A percentile compares a stretch with the other conserved stretches of the same genome.
phyloP scores from a whole-genome alignment of 1,284 basidiomycete genomes.

The Apiotrichum veenhuisii region DNA sequence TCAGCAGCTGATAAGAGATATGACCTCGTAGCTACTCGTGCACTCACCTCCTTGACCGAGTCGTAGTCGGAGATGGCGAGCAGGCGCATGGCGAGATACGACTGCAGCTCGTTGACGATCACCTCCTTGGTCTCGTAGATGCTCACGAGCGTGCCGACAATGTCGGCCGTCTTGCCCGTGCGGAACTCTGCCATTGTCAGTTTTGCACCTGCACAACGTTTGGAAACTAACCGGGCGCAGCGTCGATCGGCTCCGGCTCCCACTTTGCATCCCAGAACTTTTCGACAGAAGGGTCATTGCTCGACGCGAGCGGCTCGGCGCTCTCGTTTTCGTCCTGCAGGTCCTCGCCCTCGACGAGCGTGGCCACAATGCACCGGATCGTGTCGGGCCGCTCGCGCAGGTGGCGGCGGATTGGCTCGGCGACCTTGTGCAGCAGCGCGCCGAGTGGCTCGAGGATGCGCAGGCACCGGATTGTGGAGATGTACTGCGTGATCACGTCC shows the following conservation, averaged over 20 bases:
- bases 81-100: constrained; percentile 76
- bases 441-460: constrained; percentile 87
- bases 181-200: constrained; percentile 67
- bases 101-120: constrained; percentile 89
- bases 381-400: constrained; percentile 80
- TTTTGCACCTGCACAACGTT: too few species aligned
- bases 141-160: constrained; percentile 88
- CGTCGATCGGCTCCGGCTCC: constrained; percentile 91
- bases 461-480: constrained; percentile 88
- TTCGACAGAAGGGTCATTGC: constrained; percentile 70
- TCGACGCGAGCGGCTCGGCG: constrained; percentile 48
- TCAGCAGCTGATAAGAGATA: constrained; percentile 1
- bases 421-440: constrained; percentile 84
- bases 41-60: constrained; percentile 75
- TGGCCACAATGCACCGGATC: constrained; percentile 85
- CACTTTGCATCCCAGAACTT: constrained; percentile 83
- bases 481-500: constrained; percentile 85
- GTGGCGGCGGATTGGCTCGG: constrained; percentile 82
- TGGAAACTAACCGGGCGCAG: constrained; percentile 77
- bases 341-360: constrained; percentile 81
- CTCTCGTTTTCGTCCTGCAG: constrained; percentile 50
- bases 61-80: constrained; percentile 74
- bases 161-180: constrained; percentile 78
- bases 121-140: constrained; percentile 93
- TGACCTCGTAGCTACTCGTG: constrained; percentile 6